Conservation (phyloP, 75 land plant genomes). For the Ceratopteris richardii region DNA sequence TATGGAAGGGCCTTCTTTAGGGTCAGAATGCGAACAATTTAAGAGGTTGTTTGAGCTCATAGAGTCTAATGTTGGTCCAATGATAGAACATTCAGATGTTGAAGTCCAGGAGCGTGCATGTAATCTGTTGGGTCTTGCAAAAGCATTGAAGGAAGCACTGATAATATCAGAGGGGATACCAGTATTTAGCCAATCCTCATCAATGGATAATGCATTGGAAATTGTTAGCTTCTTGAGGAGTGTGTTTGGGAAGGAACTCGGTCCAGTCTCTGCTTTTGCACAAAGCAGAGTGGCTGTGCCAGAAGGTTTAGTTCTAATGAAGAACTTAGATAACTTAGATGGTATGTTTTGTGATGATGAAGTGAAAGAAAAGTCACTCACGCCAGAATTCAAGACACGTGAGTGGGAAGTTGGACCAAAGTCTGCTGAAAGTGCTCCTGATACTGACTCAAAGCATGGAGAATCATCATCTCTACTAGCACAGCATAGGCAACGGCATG, state of each 20-base stretch:
- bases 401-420: slow-evolving; percentile 22
- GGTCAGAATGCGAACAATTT: neutral
- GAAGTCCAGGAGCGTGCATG: slow-evolving; percentile 77
- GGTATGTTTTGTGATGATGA: slow-evolving; percentile 32
- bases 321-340: slow-evolving; percentile 60
- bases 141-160: slow-evolving; percentile 18
- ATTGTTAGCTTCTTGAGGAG: slow-evolving; percentile 25
- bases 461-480: slow-evolving; percentile 63
- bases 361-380: neutral
- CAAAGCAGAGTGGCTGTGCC: slow-evolving; percentile 69
- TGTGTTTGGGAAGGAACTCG: slow-evolving; percentile 52
- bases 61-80: slow-evolving; percentile 42
- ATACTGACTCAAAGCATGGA: slow-evolving; percentile 21
- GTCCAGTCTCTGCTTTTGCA: slow-evolving; percentile 69
- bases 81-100: slow-evolving; percentile 48
- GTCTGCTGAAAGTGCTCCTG: slow-evolving; percentile 20
- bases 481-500: slow-evolving; percentile 81
- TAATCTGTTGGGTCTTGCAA: slow-evolving; percentile 55
- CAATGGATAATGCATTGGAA: slow-evolving; percentile 12
- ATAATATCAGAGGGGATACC: neutral
- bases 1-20: neutral
- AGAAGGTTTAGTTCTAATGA: slow-evolving; percentile 53
- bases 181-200: slow-evolving; percentile 1
- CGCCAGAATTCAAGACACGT: slow-evolving; percentile 18
- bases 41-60: slow-evolving; percentile 33